Evolutionary conservation across 306 rosid genomes (phyloP), one percentile per base, ranked within the genome.

Genomic region (Vigna unguiculata): DNA sequence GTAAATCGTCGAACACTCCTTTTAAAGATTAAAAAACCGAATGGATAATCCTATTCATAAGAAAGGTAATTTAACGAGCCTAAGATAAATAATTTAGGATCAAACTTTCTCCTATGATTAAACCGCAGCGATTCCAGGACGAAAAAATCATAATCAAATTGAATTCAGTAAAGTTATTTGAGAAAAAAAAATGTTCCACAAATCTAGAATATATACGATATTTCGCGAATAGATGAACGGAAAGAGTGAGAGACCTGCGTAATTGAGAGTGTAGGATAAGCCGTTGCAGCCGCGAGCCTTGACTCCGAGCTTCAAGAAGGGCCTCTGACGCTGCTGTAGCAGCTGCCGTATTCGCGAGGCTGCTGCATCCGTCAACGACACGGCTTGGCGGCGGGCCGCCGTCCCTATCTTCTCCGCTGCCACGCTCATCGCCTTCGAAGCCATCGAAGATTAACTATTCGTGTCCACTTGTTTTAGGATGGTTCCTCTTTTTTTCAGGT

Each of bases 241-340:
- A 41, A 55, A 51, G 5, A 43, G 15, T 32, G 19, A 71, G 51
- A 41, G 36, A 91, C 97, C 98, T 81, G 98, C 92, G 72, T 93
- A 93, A 80, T 93, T 91, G 45, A 93, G 92, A 79, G 97, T 91
- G 76, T 93, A 93, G 17, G 98, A 87, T 60, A 93, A 83, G 62
- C 97, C 98, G 40, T 93, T 93, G 71, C 98, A 92, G 46, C 98
- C 98, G 38, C 98, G 97, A 47, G 98, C 93, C 87, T 92, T 95
- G 76, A 95, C 93, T 25, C 98, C 96, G 67, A 95, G 96, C 74
- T 88, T 87, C 45, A 95, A 85, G 79, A 80, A 95, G 11, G 90
- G 40, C 72, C 93, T 88, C 47, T 90, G 96, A 9, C 98, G 97
- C 85, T 88, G 93, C 79, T 88, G 81, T 0, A 95, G 87, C 14